Evolutionary conservation across 2,329 filamentous ascomycete species (phyloP).

Genomic region (Exophiala lecanii-corni): DNA sequence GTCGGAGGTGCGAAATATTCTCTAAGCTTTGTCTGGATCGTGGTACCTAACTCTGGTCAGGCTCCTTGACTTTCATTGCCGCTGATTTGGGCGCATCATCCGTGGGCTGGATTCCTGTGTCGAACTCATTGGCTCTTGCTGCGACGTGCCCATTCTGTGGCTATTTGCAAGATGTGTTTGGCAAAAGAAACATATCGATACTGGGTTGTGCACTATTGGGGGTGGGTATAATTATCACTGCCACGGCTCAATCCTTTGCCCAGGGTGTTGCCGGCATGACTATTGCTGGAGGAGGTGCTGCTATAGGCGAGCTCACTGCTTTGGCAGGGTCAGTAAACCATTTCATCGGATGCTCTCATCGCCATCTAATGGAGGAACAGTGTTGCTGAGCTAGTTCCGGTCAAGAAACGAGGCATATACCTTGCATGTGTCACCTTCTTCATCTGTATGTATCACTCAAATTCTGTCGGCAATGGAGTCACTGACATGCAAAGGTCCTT

Average conservation of each 20-base stretch:
- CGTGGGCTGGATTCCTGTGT: constrained; percentile 17
- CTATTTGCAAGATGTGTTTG: constrained; percentile 21
- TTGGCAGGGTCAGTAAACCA: constrained; percentile 17
- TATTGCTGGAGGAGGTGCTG: constrained; percentile 16
- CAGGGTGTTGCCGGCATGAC: constrained; percentile 16
- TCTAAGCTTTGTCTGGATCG: constrained; percentile 54
- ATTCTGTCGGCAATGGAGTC: not conserved
- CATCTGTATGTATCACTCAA: constrained; percentile 7
- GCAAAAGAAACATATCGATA: constrained; percentile 18
- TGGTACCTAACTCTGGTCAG: constrained; percentile 33
- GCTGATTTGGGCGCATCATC: constrained; percentile 11
- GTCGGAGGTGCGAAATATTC: constrained; percentile 30
- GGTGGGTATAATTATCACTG: constrained; percentile 15
- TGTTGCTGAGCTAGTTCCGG: constrained; percentile 20
- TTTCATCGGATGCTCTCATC: no score
- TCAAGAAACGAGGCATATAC: constrained; percentile 19
- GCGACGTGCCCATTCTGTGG: constrained; percentile 20
- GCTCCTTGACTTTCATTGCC: constrained; percentile 17
- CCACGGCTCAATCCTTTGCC: constrained; percentile 19
- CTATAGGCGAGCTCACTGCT: constrained; percentile 21
- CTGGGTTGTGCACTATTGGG: constrained; percentile 12
- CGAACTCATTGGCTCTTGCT: constrained; percentile 18
- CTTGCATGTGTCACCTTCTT: constrained; percentile 18
- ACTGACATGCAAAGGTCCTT: constrained; percentile 11
- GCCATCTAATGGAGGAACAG: constrained; percentile 3